Evolutionary conservation across 495 filamentous ascomycete genomes (phyloP), one percentile per base, ranked within the genome.

Genomic region (Venustampulla echinocandica): DNA sequence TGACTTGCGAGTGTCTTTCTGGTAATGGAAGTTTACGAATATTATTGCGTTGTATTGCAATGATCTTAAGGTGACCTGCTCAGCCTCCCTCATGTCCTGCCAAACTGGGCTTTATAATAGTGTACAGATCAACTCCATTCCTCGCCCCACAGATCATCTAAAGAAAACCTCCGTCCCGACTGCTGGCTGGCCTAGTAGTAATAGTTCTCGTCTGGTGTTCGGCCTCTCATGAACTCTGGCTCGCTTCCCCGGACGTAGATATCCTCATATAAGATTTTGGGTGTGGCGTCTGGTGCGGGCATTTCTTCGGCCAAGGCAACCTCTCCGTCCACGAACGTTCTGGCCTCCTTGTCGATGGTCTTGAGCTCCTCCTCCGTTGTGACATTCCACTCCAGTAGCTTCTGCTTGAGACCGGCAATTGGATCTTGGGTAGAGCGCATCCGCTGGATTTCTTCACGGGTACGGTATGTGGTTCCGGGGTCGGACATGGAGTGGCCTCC

Each of bases 401-500:
- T 95, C 73, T 90, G 85, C 78, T 96, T 97, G 44, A 98, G 81
- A 33, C 92, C 92, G 56, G 90, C 89, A 60, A 98, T 97, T 55
- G 92, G 88, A 73, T 98, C 92, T 69, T 98, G 83, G 67, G 93
- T 97, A 57, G 82, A 88, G 59, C 92, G 86, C 92, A 98, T 98
- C 69, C 88, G 87, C 74, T 95, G 90, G 63, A 98, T 94, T 71
- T 98, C 92, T 71, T 98, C 92, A 66, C 92, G 90, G 57, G 88
- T 95, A 61, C 92, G 85, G 80, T 98, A 98, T 54, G 92, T 98
- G 62, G 92, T 98, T 65, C 92, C 92, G 46, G 92, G 92, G 67
- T 98, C 92, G 64, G 87, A 94, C 92, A 98, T 98, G 64, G 86
- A 93, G 81, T 98, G 92, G 38, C 92, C 92, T 62, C 92, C 92